A percentile compares a stretch with the other conserved stretches of the same genome.
Conservation (phyloP, 2,329 filamentous ascomycete genomes). For the Sarocladiaceae sp. region DNA sequence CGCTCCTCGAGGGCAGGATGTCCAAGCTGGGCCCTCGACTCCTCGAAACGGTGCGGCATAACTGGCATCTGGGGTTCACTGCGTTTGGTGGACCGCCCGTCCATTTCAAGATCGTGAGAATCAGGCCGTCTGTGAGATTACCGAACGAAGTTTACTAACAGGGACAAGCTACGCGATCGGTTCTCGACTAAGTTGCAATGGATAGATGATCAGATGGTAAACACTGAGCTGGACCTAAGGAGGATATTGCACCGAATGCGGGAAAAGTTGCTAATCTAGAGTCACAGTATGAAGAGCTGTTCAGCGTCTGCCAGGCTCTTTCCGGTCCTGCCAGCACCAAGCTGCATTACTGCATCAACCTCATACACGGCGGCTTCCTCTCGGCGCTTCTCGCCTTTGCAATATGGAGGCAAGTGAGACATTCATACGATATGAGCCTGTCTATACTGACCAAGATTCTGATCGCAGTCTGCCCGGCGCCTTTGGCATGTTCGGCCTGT, state of each 20-base stretch:
- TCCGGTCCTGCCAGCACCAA: conserved; percentile 65
- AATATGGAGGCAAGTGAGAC: conserved; percentile 50
- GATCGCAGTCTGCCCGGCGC: conserved; percentile 66
- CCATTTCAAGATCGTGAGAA: conserved; percentile 56
- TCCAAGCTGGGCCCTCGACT: conserved; percentile 5
- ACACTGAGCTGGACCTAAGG: conserved; percentile 1
- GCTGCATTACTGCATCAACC: conserved; percentile 62
- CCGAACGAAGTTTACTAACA: background rate
- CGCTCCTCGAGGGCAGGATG: conserved; percentile 2
- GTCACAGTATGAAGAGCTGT: conserved; percentile 62
- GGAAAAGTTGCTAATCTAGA: background rate
- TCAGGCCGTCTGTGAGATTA: background rate
- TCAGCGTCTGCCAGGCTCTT: conserved; percentile 61
- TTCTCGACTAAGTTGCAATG: conserved; percentile 57
- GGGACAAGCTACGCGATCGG: conserved; percentile 42
- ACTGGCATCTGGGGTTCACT: conserved; percentile 59
- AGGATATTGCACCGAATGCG: background rate
- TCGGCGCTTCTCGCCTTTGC: conserved; percentile 54
- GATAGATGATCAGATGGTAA: conserved; percentile 63
- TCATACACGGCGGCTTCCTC: conserved; percentile 55
- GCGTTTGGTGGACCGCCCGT: conserved; percentile 61
- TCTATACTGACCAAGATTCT: too few relatives aligned
- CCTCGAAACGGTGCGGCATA: conserved; percentile 14
- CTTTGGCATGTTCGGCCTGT: conserved; percentile 61
- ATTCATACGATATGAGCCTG: background rate